Evolutionary conservation across 129 eudicot genomes (phyloP).

Genomic region (Sambucus nigra): DNA sequence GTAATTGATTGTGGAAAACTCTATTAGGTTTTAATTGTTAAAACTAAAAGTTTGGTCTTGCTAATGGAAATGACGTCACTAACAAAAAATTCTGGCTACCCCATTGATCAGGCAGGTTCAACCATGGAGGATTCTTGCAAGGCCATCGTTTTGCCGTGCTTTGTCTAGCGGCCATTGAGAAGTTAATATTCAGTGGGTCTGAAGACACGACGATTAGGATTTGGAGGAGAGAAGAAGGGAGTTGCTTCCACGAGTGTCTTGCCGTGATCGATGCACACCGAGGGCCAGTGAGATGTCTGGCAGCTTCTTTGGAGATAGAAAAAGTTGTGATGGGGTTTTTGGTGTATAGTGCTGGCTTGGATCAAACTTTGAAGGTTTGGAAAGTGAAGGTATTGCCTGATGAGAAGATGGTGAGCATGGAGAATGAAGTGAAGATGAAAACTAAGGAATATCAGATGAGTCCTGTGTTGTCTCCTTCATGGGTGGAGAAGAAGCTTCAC

Average conservation of each 20-base stretch:
- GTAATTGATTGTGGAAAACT: no score
- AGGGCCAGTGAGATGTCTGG: slow-evolving; percentile 69
- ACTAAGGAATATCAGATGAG: slow-evolving; percentile 25
- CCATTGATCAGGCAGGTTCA: slow-evolving; percentile 32
- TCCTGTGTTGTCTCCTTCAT: slow-evolving; percentile 51
- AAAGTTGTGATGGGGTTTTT: slow-evolving; percentile 27
- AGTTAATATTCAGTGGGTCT: slow-evolving; percentile 58
- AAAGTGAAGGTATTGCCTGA: slow-evolving; percentile 33
- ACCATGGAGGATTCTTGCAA: slow-evolving; percentile 51
- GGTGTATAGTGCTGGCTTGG: slow-evolving; percentile 46
- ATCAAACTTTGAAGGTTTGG: slow-evolving; percentile 56
- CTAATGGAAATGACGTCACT: no score
- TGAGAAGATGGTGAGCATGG: not conserved
- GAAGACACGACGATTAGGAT: slow-evolving; percentile 66
- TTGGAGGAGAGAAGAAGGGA: slow-evolving; percentile 63
- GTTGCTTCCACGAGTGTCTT: slow-evolving; percentile 44
- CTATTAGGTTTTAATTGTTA: no score
- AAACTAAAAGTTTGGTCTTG: no score
- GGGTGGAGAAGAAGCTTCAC: slow-evolving; percentile 45
- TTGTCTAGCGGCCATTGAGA: slow-evolving; percentile 41
- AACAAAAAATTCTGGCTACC: no score
- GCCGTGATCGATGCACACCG: slow-evolving; percentile 63
- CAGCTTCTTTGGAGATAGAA: slow-evolving; percentile 34
- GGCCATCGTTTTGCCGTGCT: slow-evolving; percentile 54
- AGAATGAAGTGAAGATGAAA: slow-evolving; percentile 4